phyloP scores from a whole-genome alignment of 352 stramenopile species.

The Pythium chondricola region DNA sequence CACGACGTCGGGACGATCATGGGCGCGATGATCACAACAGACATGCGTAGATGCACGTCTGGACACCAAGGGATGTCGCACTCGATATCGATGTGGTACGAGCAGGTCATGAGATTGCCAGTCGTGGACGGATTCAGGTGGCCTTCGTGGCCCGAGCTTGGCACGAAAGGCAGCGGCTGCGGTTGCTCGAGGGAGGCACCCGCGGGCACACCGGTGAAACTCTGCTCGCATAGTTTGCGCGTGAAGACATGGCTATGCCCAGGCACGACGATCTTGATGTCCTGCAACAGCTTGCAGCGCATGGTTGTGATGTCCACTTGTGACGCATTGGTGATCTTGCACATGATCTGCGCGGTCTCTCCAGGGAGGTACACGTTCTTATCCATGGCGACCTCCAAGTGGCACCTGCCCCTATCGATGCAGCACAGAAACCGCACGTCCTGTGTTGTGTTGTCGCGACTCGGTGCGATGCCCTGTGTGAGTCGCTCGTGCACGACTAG shows the following conservation, averaged over 20 bases:
- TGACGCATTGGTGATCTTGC: constrained; percentile 31
- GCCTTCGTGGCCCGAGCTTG: not conserved
- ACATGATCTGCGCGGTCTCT: constrained; percentile 26
- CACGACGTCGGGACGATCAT: constrained; percentile 1
- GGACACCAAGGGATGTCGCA: constrained; percentile 38
- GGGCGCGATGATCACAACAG: constrained; percentile 17
- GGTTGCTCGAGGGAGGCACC: constrained; percentile 10
- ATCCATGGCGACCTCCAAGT: constrained; percentile 27
- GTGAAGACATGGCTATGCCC: constrained; percentile 6
- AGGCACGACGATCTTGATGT: constrained; percentile 15
- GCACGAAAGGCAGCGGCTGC: constrained; percentile 22
- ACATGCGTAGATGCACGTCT: constrained; percentile 27
- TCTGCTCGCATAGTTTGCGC: constrained; percentile 13
- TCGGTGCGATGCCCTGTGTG: constrained; percentile 17
- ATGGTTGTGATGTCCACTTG: constrained; percentile 24
- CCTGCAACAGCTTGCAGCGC: constrained; percentile 25
- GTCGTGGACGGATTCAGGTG: constrained; percentile 27
- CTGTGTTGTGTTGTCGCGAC: constrained; percentile 22
- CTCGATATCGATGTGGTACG: constrained; percentile 28
- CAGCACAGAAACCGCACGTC: constrained; percentile 31
- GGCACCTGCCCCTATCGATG: constrained; percentile 30
- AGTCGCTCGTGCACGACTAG: constrained; percentile 28
- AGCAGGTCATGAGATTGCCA: constrained; percentile 22
- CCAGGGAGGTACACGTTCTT: constrained; percentile 29
- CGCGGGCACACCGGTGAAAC: constrained; percentile 17